A percentile compares a stretch with the other conserved stretches of the same genome.
These are phyloP conservation scores for Odontarrhena argentea DNA, from an alignment of 345 rosid species.

Conservation along the genomic window DNA sequence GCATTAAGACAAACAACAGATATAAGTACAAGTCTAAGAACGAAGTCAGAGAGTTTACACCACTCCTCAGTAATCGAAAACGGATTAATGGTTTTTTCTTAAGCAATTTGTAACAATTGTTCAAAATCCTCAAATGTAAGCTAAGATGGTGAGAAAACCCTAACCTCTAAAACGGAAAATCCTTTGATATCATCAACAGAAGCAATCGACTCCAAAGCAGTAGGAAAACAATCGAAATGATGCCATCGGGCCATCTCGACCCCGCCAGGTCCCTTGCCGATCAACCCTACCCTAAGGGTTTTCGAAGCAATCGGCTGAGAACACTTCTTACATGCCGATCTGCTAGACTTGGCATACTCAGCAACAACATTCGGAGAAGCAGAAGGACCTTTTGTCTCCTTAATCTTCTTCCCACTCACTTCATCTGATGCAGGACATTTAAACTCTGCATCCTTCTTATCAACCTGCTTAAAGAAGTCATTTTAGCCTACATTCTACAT, in stretches of 20 bases:
- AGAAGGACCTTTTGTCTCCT: constrained; percentile 24
- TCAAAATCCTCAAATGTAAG: no score
- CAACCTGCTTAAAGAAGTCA: not conserved
- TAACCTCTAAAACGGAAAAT: constrained; percentile 57
- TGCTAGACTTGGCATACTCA: constrained; percentile 82
- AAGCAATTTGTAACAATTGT: no score
- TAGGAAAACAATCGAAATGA: constrained; percentile 66
- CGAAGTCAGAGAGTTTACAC: not conserved
- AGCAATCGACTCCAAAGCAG: constrained; percentile 40
- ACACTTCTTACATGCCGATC: constrained; percentile 80
- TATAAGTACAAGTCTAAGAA: not conserved
- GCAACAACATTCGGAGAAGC: constrained; percentile 44
- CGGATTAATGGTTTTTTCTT: no score
- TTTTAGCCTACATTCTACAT: not conserved
- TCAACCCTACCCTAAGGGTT: constrained; percentile 60
- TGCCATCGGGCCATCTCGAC: constrained; percentile 79
- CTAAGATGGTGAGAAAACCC: not conserved
- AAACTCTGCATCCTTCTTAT: constrained; percentile 22
- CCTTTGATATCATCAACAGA: constrained; percentile 58
- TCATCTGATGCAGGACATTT: constrained; percentile 12
- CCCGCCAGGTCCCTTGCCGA: constrained; percentile 66
- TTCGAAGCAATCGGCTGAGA: constrained; percentile 54
- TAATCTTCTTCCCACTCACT: constrained; percentile 12
- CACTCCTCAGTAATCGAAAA: not conserved
- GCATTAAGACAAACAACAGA: not conserved